Evolutionary conservation across 805 yeast species (phyloP).

Genomic region (Pichia paraexigua): DNA sequence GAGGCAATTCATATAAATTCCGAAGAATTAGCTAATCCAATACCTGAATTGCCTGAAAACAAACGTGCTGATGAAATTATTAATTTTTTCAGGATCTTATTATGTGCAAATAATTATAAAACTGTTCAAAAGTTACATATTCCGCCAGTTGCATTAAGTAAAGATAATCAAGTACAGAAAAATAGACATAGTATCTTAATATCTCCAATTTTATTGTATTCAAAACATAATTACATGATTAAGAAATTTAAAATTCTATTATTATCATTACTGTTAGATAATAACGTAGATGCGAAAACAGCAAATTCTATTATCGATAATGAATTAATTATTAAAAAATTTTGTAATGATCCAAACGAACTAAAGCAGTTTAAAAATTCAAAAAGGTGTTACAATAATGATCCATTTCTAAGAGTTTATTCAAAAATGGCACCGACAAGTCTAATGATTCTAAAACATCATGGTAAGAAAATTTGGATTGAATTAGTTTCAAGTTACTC

Average conservation of each 20-base stretch:
- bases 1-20: slow-evolving; percentile 27
- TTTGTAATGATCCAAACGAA: slow-evolving; percentile 17
- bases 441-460: slow-evolving; percentile 7
- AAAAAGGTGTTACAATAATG: slow-evolving; percentile 2
- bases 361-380: neutral
- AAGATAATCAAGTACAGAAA: slow-evolving; percentile 11
- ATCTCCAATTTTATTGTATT: slow-evolving; percentile 51
- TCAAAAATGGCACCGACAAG: slow-evolving; percentile 19
- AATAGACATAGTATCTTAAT: slow-evolving; percentile 32
- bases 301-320: slow-evolving; percentile 11
- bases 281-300: slow-evolving; percentile 16
- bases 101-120: slow-evolving; percentile 49
- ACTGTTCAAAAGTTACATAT: slow-evolving; percentile 35
- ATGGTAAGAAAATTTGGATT: slow-evolving; percentile 8
- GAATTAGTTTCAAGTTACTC: slow-evolving; percentile 10
- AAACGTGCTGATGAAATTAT: slow-evolving; percentile 46
- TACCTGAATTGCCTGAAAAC: slow-evolving; percentile 20
- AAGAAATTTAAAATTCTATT: slow-evolving; percentile 26
- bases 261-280: slow-evolving; percentile 11
- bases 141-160: slow-evolving; percentile 40
- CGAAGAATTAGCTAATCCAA: neutral
- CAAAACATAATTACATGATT: slow-evolving; percentile 43
- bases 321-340: slow-evolving; percentile 12
- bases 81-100: slow-evolving; percentile 47
- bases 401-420: slow-evolving; percentile 19